Evolutionary conservation across 2,329 filamentous ascomycete genomes (phyloP).

Genomic region (Podosphaera leucotricha): DNA sequence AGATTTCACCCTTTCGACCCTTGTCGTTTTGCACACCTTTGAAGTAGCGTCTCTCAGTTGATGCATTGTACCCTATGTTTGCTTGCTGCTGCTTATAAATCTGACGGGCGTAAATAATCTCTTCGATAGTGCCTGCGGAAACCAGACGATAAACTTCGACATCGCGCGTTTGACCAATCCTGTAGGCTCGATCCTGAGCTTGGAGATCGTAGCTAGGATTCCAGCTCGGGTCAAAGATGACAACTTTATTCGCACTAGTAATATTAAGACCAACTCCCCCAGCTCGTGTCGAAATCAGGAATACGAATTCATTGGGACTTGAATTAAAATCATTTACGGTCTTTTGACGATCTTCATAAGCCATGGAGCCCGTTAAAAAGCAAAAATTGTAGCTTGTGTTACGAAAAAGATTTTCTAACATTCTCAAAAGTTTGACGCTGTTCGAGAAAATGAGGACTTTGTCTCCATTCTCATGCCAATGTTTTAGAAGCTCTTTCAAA

Average conservation of each 20-base stretch:
- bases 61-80: too few species aligned
- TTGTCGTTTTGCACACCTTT: too few species aligned
- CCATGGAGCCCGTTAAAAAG: slow-evolving; percentile 83
- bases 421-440: slow-evolving; percentile 84
- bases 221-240: slow-evolving; percentile 98
- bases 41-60: too few species aligned
- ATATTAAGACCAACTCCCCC: slow-evolving; percentile 85
- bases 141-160: slow-evolving; percentile 96
- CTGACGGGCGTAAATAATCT: slow-evolving; percentile 98
- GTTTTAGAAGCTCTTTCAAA: slow-evolving; percentile 60
- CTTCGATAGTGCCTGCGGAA: slow-evolving; percentile 92
- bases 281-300: slow-evolving; percentile 85
- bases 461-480: slow-evolving; percentile 69
- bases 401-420: slow-evolving; percentile 60
- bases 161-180: slow-evolving; percentile 79
- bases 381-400: slow-evolving; percentile 51
- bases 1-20: too few species aligned
- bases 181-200: slow-evolving; percentile 85
- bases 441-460: slow-evolving; percentile 88
- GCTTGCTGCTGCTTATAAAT: too few species aligned
- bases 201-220: slow-evolving; percentile 93
- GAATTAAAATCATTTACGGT: slow-evolving; percentile 89
- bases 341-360: slow-evolving; percentile 66
- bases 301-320: slow-evolving; percentile 56
- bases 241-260: slow-evolving; percentile 83